Evolutionary conservation across 208 protist species (phyloP).

Genomic region (Sergeia podlipaevii): DNA sequence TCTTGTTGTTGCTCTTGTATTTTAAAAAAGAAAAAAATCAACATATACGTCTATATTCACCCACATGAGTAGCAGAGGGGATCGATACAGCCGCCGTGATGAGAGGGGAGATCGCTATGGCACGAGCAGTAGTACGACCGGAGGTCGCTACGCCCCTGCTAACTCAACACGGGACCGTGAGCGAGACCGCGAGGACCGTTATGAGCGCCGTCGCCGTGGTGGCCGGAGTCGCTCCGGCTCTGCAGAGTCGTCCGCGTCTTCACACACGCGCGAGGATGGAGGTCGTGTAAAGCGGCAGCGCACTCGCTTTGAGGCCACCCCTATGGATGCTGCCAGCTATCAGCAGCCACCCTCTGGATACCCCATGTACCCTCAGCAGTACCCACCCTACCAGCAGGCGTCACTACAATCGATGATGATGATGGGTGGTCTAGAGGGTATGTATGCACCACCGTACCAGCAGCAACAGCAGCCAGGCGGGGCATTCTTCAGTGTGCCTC

Average conservation of each 20-base stretch:
- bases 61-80: conserved; percentile 9
- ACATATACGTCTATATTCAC: too few species aligned
- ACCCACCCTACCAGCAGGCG: background rate
- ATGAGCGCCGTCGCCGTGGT: conserved; percentile 1
- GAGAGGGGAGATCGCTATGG: background rate
- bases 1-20: too few species aligned
- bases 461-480: background rate
- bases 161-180: background rate
- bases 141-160: background rate
- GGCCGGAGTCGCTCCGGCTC: background rate
- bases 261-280: background rate
- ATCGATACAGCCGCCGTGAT: background rate
- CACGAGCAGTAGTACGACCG: background rate
- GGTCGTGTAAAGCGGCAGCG: background rate
- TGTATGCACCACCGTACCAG: too few species aligned
- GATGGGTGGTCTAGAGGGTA: too few species aligned
- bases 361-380: too few species aligned
- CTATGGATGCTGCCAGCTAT: background rate
- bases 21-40: too few species aligned
- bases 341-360: background rate
- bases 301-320: background rate
- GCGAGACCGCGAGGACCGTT: background rate
- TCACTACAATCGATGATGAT: background rate
- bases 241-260: background rate
- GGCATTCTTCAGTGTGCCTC: too few species aligned